These are phyloP conservation scores for Pseudogymnoascus sp. DNA, from an alignment of 2,329 filamentous ascomycete genomes.

Conservation along the genomic window DNA sequence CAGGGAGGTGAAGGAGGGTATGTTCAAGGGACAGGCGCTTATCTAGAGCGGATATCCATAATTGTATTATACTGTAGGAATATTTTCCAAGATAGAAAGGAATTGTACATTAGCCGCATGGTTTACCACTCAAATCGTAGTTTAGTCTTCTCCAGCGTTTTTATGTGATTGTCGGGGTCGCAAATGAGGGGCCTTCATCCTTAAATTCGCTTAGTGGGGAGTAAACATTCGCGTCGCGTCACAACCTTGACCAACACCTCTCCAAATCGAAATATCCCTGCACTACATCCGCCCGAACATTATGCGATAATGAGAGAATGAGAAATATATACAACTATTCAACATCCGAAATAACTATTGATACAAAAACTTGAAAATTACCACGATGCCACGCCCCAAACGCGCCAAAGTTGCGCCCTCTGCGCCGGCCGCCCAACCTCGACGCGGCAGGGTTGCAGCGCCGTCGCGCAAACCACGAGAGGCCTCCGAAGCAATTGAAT, in stretches of 20 bases:
- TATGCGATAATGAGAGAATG: background rate
- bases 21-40: conserved; percentile 74
- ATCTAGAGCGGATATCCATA: conserved; percentile 42
- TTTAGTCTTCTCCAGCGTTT: background rate
- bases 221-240: conserved; percentile 12
- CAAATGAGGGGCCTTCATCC: background rate
- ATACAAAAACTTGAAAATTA: background rate
- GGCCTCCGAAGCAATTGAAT: conserved; percentile 13
- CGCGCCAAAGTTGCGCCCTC: conserved; percentile 29
- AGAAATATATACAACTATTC: conserved; percentile 7
- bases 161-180: background rate
- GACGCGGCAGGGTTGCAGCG: conserved; percentile 12
- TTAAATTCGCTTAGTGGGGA: conserved; percentile 4
- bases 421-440: conserved; percentile 17
- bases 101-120: background rate
- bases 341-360: conserved; percentile 1
- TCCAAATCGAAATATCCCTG: conserved; percentile 4
- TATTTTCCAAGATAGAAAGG: background rate
- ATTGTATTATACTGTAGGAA: conserved; percentile 8
- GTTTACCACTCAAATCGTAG: background rate
- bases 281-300: background rate
- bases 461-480: background rate
- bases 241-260: conserved; percentile 1
- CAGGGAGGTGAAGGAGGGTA: conserved; percentile 81
- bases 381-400: conserved; percentile 29